phyloP scores from a whole-genome alignment of 2,329 filamentous ascomycete genomes.

The Cladosporium sp. region DNA sequence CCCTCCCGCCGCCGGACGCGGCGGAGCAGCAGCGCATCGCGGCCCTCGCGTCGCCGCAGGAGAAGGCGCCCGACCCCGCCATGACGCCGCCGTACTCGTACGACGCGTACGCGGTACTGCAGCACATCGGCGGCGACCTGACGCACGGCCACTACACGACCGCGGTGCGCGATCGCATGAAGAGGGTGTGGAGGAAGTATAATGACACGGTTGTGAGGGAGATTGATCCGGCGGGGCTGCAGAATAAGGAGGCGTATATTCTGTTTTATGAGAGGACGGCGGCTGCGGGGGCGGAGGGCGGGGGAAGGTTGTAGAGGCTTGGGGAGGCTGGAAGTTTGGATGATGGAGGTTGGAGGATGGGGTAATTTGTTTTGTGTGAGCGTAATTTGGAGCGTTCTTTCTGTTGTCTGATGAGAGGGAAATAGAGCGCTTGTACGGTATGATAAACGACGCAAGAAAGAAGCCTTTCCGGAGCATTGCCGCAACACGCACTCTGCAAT shows the following conservation, averaged over 20 bases:
- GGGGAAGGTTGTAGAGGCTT: not conserved
- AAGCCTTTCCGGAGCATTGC: too few species aligned
- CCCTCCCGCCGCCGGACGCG: slow-evolving; percentile 42
- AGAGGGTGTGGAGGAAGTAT: slow-evolving; percentile 55
- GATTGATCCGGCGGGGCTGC: slow-evolving; percentile 50
- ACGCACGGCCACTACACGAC: slow-evolving; percentile 75
- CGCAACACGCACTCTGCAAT: too few species aligned
- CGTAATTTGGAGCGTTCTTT: too few species aligned
- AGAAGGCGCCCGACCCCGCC: slow-evolving; percentile 33
- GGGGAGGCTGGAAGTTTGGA: not conserved
- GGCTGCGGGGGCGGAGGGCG: not conserved
- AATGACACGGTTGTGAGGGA: slow-evolving; percentile 53
- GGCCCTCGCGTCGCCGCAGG: slow-evolving; percentile 28
- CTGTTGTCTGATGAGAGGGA: too few species aligned
- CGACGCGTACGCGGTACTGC: slow-evolving; percentile 78
- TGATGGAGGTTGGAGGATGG: not conserved
- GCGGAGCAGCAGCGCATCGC: slow-evolving; percentile 21
- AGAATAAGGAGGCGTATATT: slow-evolving; percentile 60
- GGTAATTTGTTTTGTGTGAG: too few species aligned
- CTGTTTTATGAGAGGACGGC: slow-evolving; percentile 49
- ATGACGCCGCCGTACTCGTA: slow-evolving; percentile 62
- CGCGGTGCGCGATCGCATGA: slow-evolving; percentile 46
- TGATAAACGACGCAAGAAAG: too few species aligned
- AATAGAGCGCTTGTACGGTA: too few species aligned
- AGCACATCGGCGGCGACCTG: slow-evolving; percentile 63